These are phyloP conservation scores for Brassica napus DNA, from an alignment of 345 rosid genomes.

Conservation along the genomic window DNA sequence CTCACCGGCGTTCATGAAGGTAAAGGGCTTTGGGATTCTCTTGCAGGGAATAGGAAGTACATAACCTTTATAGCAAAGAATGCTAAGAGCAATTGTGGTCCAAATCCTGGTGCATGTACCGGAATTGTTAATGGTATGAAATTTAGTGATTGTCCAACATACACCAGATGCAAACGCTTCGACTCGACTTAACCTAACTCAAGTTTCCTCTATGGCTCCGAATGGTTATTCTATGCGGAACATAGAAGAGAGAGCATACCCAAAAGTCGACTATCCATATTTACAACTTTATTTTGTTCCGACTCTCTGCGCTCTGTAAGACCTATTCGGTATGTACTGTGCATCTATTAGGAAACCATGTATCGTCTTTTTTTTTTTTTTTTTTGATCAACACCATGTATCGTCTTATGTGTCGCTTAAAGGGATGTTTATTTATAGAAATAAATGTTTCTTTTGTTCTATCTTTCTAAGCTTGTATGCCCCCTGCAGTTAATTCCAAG, in stretches of 20 bases:
- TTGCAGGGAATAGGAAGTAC: neutral
- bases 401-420: neutral
- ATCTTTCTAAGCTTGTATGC: neutral
- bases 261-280: neutral
- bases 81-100: neutral
- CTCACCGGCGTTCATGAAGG: conserved; percentile 5
- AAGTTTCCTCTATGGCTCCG: neutral
- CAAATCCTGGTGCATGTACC: neutral
- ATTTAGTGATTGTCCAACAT: neutral
- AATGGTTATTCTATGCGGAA: neutral
- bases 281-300: neutral
- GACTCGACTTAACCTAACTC: neutral
- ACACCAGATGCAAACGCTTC: neutral
- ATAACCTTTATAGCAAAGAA: neutral
- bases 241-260: neutral
- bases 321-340: neutral
- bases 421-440: neutral
- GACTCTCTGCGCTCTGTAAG: neutral
- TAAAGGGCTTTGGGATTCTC: neutral
- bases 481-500: neutral
- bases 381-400: neutral
- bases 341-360: neutral
- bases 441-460: neutral
- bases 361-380: neutral
- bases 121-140: neutral